Evolutionary conservation across 1,284 basidiomycete species (phyloP).

Genomic region (Boletus albobrunnescens): DNA sequence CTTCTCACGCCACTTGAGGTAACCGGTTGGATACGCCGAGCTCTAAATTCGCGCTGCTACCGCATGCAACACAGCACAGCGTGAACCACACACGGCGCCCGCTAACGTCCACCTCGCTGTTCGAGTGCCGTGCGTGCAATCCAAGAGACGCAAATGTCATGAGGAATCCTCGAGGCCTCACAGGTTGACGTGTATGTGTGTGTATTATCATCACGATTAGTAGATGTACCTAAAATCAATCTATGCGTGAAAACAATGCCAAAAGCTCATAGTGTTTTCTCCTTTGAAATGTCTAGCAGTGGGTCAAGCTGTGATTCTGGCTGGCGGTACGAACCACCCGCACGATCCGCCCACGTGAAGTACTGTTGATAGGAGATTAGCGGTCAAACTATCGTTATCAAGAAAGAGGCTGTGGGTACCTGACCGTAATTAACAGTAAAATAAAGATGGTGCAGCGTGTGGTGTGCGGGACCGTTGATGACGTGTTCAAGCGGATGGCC

Average conservation of each 20-base stretch:
- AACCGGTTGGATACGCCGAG: too few species aligned
- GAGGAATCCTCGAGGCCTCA: too few species aligned
- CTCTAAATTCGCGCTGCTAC: conserved; percentile 24
- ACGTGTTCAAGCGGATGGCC: conserved; percentile 86
- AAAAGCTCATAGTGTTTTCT: conserved; percentile 28
- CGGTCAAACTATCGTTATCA: background rate
- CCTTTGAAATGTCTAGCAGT: conserved; percentile 60
- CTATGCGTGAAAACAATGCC: conserved; percentile 4
- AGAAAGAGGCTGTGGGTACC: conserved; percentile 22
- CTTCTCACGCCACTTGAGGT: conserved; percentile 11
- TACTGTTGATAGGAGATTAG: conserved; percentile 50
- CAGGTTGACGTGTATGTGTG: too few species aligned
- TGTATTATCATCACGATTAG: conserved; percentile 23
- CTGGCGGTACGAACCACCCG: conserved; percentile 82
- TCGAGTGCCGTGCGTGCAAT: too few species aligned
- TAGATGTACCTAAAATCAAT: conserved; percentile 17
- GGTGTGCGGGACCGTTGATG: conserved; percentile 97
- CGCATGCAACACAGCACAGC: conserved; percentile 12
- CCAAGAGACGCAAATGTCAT: too few species aligned
- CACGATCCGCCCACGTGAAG: conserved; percentile 92
- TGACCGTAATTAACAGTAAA: conserved; percentile 93
- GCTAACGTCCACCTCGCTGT: too few species aligned
- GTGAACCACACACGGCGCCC: too few species aligned
- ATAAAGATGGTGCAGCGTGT: conserved; percentile 94
- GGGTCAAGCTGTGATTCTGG: conserved; percentile 86